Conservation (phyloP, 768 basidiomycete genomes). For the Lactifluus echinatus region DNA sequence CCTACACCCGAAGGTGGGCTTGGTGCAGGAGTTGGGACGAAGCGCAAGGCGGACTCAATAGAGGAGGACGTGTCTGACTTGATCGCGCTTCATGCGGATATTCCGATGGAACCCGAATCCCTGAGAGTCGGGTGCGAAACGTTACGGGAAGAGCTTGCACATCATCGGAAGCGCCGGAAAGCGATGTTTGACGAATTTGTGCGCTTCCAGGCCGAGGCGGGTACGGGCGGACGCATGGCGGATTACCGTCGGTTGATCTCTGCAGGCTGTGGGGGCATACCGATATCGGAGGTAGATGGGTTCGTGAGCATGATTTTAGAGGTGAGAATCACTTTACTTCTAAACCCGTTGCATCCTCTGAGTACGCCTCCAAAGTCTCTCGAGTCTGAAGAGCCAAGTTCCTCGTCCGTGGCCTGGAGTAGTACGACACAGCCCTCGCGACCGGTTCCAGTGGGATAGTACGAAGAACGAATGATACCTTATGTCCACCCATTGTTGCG, state of each 20-base stretch:
- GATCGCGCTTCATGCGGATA: conserved; percentile 43
- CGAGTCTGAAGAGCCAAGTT: conserved; percentile 73
- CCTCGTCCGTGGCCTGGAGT: conserved; percentile 38
- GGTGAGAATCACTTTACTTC: conserved; percentile 35
- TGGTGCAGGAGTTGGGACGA: conserved; percentile 22
- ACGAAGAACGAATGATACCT: conserved; percentile 1
- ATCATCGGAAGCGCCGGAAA: conserved; percentile 60
- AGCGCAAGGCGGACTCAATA: conserved; percentile 38
- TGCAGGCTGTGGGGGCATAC: conserved; percentile 81
- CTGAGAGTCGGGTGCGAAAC: conserved; percentile 47
- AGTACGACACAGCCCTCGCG: conserved; percentile 19
- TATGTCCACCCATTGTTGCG: conserved; percentile 8
- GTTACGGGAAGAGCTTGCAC: conserved; percentile 55
- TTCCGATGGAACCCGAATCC: conserved; percentile 50
- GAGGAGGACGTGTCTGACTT: conserved; percentile 61
- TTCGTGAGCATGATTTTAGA: conserved; percentile 80
- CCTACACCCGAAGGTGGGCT: conserved; percentile 8
- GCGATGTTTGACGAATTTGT: conserved; percentile 69
- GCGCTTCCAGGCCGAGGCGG: conserved; percentile 78
- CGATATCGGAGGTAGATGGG: conserved; percentile 80
- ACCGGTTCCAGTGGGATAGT: conserved; percentile 17
- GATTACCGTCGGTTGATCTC: conserved; percentile 87
- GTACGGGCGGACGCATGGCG: conserved; percentile 80
- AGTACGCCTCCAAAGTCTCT: conserved; percentile 46
- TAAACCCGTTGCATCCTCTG: background rate